Evolutionary conservation across 1,284 basidiomycete genomes (phyloP).

Genomic region (Mycosarcoma mackinlayi): DNA sequence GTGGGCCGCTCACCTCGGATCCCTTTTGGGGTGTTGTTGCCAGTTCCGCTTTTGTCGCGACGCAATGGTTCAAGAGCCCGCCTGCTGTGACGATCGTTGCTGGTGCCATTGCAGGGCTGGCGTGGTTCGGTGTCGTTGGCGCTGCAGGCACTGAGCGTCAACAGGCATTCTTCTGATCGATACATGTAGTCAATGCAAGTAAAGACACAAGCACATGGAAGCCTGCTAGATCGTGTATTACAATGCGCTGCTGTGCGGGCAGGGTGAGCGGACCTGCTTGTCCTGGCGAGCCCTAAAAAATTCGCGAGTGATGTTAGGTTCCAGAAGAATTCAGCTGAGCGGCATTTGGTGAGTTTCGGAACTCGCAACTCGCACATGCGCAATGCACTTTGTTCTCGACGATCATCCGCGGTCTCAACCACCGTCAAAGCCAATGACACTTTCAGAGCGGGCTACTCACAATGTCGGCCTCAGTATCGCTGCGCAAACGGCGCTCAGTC

Average conservation of each 20-base stretch:
- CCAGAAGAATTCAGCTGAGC: too few species aligned
- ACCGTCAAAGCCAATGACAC: too few species aligned
- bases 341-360: too few species aligned
- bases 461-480: constrained; percentile 34
- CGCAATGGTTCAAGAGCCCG: constrained; percentile 68
- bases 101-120: constrained; percentile 69
- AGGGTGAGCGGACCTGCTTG: too few species aligned
- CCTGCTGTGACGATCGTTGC: constrained; percentile 68
- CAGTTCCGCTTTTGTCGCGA: constrained; percentile 50
- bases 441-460: background rate
- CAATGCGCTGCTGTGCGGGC: too few species aligned
- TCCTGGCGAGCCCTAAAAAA: too few species aligned
- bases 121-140: constrained; percentile 69
- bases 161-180: constrained; percentile 38
- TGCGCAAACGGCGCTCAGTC: constrained; percentile 40
- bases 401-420: too few species aligned
- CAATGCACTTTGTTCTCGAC: too few species aligned
- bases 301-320: too few species aligned
- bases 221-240: too few species aligned
- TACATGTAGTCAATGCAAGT: too few species aligned
- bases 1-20: constrained; percentile 69
- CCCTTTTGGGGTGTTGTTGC: constrained; percentile 71
- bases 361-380: too few species aligned
- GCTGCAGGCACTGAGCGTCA: constrained; percentile 38
- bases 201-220: background rate